A percentile compares a stretch with the other conserved stretches of the same genome.
Conservation (phyloP, 1,139 yeast species). For the Pichia sp. region DNA sequence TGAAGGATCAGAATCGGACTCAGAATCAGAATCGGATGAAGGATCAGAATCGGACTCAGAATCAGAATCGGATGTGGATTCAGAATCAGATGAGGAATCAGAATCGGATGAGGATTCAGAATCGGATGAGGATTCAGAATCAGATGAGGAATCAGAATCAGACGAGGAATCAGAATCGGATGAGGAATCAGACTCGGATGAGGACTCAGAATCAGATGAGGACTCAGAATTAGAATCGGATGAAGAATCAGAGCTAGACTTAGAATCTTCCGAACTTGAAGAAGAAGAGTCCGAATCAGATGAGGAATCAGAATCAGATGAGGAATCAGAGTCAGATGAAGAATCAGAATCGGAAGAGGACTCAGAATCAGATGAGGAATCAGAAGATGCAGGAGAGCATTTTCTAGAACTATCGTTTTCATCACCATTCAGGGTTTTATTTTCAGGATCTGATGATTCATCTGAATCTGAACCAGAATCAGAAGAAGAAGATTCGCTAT, state of each 20-base stretch:
- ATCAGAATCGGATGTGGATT: slow-evolving; percentile 19
- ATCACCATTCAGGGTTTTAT: background rate
- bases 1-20: slow-evolving; percentile 14
- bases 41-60: background rate
- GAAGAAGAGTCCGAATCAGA: background rate
- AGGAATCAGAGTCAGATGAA: slow-evolving; percentile 5
- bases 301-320: slow-evolving; percentile 22
- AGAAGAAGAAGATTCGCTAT: slow-evolving; percentile 16
- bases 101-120: slow-evolving; percentile 11
- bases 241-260: background rate
- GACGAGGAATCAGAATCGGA: slow-evolving; percentile 13
- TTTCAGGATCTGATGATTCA: slow-evolving; percentile 23
- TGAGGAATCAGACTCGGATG: slow-evolving; percentile 15
- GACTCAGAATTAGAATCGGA: background rate
- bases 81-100: slow-evolving; percentile 22
- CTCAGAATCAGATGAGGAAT: slow-evolving; percentile 1
- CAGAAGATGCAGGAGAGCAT: too few relatives aligned
- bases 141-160: slow-evolving; percentile 10
- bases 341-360: slow-evolving; percentile 2
- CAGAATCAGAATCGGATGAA: background rate
- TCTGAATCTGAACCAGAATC: slow-evolving; percentile 16
- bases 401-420: too few relatives aligned
- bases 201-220: slow-evolving; percentile 16
- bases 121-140: slow-evolving; percentile 15
- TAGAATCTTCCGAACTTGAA: background rate